Base-by-base conservation (phyloP, 164 flowering plant species). In the Paratinospora sagittata region DNA sequence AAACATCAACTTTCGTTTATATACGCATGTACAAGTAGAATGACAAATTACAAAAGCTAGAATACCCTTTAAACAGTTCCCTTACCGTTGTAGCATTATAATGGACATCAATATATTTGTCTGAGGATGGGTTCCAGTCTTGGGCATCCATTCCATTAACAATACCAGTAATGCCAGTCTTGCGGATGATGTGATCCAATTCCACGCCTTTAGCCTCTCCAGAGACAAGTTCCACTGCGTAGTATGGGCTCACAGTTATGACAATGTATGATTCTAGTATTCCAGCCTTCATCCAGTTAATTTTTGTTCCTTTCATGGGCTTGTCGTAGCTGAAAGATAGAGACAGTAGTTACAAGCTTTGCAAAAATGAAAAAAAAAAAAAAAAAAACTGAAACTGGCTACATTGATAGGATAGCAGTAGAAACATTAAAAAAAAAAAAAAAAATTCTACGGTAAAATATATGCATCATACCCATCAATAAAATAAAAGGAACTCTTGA, bases 201-300 rank as follows among this genome's bases (percentile, higher is more conserved):
- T 92, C 99, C 68, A 86, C 96, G 57, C 98, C 98, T 73, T 81
- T 89, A 0, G 76, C 94, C 0, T 10, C 73, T 3, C 90, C 88
- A 43, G 94, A 87, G 58, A 84, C 71, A 58, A 95, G 85, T 77
- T 95, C 99, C 69, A 82, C 65, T 17, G 99, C 97, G 68, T 95
- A 95, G 82, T 91, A 75, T 41, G 96, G 96, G 79, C 99, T 95
- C 41, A 95, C 99, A 43, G 97, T 90, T 9, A 92, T 0, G 9
- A 84, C 83, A 72, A 76, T 82, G 75, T 89, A 74, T n/a, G 91
- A 81, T 81, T 92, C 97, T 49, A 89, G 43, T 55, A 95, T 84
- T 61, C 85, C 99, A 60, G 99, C 99, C 75, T 95, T 95, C 97
- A 95, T 85, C 98, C 97, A 95, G 71, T 92, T 95, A 34, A 92